Evolutionary conservation across 75 land plant genomes (phyloP).

Genomic region (Pseudotsuga menziesii): DNA sequence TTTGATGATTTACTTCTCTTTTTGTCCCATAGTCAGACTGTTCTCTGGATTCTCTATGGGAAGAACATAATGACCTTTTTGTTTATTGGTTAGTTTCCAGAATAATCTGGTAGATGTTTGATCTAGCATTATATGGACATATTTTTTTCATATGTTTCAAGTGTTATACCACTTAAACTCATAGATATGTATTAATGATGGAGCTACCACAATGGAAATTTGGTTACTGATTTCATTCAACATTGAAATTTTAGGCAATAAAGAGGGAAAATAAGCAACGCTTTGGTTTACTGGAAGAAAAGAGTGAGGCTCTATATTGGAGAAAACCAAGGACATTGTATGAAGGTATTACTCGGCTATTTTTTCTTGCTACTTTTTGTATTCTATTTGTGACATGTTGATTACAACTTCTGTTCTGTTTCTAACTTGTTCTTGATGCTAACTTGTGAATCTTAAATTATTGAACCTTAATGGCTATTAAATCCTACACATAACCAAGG

Average conservation of each 20-base stretch:
- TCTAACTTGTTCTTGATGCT: too few species aligned
- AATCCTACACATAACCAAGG: too few species aligned
- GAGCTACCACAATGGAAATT: too few species aligned
- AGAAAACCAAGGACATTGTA: conserved; percentile 91
- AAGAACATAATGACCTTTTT: too few species aligned
- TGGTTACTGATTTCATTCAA: too few species aligned
- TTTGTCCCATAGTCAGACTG: not conserved
- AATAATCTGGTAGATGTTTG: too few species aligned
- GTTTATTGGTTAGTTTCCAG: not conserved
- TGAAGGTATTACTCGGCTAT: conserved; percentile 50
- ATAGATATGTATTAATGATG: too few species aligned
- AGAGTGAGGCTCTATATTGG: conserved; percentile 77
- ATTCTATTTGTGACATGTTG: not conserved
- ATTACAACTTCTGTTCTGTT: too few species aligned
- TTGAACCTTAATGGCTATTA: too few species aligned
- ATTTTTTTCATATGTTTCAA: not conserved
- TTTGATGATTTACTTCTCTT: not conserved
- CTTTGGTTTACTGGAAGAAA: conserved; percentile 65
- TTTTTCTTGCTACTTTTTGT: not conserved
- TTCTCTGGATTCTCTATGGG: not conserved
- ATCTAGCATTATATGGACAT: not conserved
- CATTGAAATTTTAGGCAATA: too few species aligned
- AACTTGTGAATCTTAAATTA: too few species aligned
- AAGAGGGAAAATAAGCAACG: conserved; percentile 80
- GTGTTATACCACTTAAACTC: too few species aligned